Evolutionary conservation across 331 rosid genomes (phyloP).

Genomic region (Spiraea crenata): DNA sequence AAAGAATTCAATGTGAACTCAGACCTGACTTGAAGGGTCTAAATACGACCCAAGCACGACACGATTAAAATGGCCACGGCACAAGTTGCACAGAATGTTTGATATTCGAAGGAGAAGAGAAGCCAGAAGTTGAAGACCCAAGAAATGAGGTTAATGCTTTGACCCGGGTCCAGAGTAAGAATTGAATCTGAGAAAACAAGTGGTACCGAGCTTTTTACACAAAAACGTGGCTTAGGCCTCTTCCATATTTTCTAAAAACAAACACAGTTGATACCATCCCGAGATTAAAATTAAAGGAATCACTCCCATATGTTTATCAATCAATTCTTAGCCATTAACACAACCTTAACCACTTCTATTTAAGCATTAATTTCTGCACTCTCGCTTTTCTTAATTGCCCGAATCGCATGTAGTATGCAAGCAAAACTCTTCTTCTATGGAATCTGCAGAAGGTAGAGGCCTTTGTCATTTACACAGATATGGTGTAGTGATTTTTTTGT

Average conservation of each 20-base stretch:
- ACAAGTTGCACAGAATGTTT: no score
- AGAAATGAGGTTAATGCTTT: conserved; percentile 1
- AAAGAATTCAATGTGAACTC: no score
- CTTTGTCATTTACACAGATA: no score
- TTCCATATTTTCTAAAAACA: neutral
- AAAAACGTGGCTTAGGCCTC: conserved; percentile 4
- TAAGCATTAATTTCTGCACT: neutral
- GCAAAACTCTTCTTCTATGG: neutral
- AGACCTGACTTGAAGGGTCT: no score
- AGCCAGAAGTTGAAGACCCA: neutral
- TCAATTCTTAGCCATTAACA: neutral
- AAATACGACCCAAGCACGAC: no score
- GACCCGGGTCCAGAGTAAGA: conserved; percentile 1
- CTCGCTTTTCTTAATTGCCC: neutral
- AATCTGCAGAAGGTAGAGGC: neutral
- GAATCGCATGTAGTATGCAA: neutral
- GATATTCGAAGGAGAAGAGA: neutral
- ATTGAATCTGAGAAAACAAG: neutral
- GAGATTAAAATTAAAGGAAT: neutral
- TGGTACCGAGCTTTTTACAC: neutral
- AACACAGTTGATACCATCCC: neutral
- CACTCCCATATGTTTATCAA: neutral
- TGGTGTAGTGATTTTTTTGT: no score
- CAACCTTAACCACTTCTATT: neutral
- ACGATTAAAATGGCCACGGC: no score